phyloP scores from a whole-genome alignment of 345 rosid genomes.

The Lenwebbia sp. region DNA sequence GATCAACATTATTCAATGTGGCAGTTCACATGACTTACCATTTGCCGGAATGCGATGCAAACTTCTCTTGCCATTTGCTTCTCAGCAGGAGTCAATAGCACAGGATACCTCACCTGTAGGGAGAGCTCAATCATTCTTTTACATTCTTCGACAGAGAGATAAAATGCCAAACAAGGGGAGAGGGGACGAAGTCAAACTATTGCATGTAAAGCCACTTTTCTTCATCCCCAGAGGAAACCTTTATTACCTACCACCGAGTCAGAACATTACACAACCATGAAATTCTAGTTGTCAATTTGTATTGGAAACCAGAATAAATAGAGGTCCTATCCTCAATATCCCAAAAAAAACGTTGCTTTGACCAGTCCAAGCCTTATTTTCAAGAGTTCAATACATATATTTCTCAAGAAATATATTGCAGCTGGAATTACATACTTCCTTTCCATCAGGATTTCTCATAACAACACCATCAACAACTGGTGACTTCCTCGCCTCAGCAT shows the following conservation, averaged over 20 bases:
- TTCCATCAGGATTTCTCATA: constrained; percentile 94
- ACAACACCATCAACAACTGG: constrained; percentile 99
- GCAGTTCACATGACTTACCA: constrained; percentile 36
- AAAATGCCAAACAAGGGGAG: background rate
- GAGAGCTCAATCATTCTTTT: background rate
- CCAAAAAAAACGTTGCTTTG: background rate
- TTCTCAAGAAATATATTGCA: background rate
- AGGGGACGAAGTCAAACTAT: background rate
- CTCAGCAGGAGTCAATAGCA: constrained; percentile 83
- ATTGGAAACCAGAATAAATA: background rate
- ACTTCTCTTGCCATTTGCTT: constrained; percentile 99
- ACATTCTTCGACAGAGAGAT: background rate
- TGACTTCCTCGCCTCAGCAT: constrained; percentile 99
- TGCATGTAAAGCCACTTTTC: background rate
- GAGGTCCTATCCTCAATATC: background rate
- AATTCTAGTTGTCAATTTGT: background rate
- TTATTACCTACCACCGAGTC: background rate
- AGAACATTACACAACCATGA: background rate
- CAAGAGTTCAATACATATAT: background rate
- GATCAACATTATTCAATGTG: background rate
- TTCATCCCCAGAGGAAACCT: background rate
- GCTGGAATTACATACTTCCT: constrained; percentile 59
- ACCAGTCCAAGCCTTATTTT: background rate
- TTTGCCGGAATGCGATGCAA: constrained; percentile 94
- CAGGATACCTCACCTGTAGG: constrained; percentile 81